These are phyloP conservation scores for Dinochytrium kinnereticum DNA, from an alignment of 371 early-diverging fungal species.

Conservation along the genomic window DNA sequence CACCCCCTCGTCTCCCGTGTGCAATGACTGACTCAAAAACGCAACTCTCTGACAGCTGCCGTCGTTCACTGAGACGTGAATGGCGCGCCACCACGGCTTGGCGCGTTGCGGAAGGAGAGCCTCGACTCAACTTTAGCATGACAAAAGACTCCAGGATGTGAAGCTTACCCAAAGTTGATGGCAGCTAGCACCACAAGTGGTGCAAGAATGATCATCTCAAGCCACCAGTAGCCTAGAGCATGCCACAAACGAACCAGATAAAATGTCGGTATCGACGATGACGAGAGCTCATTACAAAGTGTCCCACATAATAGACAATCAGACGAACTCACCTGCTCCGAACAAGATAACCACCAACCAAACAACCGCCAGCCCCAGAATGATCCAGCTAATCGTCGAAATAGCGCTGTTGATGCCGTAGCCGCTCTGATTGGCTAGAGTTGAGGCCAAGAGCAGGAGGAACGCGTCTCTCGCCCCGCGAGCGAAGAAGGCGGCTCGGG, in stretches of 20 bases:
- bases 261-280: no score
- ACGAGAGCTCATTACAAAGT: no score
- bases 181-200: neutral
- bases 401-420: slow-evolving; percentile 22
- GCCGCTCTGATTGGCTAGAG: slow-evolving; percentile 32
- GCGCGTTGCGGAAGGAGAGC: neutral
- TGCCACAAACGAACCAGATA: no score
- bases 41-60: no score
- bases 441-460: slow-evolving; percentile 30
- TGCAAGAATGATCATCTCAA: slow-evolving; percentile 1
- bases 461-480: slow-evolving; percentile 36
- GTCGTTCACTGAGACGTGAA: no score
- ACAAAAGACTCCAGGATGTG: no score
- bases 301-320: no score
- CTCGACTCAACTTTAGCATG: no score
- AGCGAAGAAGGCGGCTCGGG: slow-evolving; percentile 25
- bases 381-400: slow-evolving; percentile 11
- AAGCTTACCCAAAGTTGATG: slow-evolving; percentile 7
- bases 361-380: slow-evolving; percentile 5
- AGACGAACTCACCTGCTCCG: neutral
- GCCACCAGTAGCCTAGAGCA: slow-evolving; percentile 10
- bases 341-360: slow-evolving; percentile 8
- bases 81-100: slow-evolving; percentile 4
- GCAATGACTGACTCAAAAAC: no score
- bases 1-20: no score